phyloP scores from a whole-genome alignment of 805 yeast genomes.

The Candida qinlingensis region DNA sequence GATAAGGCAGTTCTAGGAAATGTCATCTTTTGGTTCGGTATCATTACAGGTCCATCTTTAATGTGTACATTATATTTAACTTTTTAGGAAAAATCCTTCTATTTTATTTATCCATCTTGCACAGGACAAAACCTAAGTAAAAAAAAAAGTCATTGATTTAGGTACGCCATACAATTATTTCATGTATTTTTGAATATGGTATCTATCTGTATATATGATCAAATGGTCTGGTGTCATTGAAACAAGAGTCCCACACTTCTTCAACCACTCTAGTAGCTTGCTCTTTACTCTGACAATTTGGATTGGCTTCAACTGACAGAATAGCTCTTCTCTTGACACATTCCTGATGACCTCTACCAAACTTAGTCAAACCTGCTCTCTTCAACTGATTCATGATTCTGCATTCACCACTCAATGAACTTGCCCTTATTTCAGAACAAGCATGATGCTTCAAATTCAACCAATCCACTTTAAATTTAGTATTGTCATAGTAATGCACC shows the following conservation, averaged over 20 bases:
- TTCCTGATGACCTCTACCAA: conserved; percentile 80
- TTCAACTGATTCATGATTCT: conserved; percentile 74
- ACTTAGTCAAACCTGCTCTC: conserved; percentile 43
- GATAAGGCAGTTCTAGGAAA: conserved; percentile 64
- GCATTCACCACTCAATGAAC: conserved; percentile 91
- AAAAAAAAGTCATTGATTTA: too few relatives aligned
- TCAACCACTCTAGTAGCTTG: conserved; percentile 78
- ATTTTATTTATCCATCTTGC: neutral
- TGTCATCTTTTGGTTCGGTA: conserved; percentile 85
- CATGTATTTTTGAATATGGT: neutral
- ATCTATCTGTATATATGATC: conserved; percentile 68
- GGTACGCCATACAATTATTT: neutral
- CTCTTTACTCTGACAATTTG: conserved; percentile 64
- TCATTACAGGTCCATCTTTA: conserved; percentile 83
- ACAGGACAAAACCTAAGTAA: too few relatives aligned
- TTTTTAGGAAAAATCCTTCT: conserved; percentile 35
- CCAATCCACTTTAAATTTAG: conserved; percentile 87
- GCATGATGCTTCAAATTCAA: conserved; percentile 86
- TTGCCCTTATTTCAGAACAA: conserved; percentile 93
- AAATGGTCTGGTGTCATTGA: conserved; percentile 92
- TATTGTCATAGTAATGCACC: conserved; percentile 88
- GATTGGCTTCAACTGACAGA: conserved; percentile 80
- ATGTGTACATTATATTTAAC: conserved; percentile 80
- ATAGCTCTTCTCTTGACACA: conserved; percentile 89
- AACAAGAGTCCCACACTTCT: conserved; percentile 89